Percentiles rank a stretch among this genome's conserved stretches.
phyloP scores from a whole-genome alignment of 306 rosid genomes.

The Cyamopsis tetragonoloba region DNA sequence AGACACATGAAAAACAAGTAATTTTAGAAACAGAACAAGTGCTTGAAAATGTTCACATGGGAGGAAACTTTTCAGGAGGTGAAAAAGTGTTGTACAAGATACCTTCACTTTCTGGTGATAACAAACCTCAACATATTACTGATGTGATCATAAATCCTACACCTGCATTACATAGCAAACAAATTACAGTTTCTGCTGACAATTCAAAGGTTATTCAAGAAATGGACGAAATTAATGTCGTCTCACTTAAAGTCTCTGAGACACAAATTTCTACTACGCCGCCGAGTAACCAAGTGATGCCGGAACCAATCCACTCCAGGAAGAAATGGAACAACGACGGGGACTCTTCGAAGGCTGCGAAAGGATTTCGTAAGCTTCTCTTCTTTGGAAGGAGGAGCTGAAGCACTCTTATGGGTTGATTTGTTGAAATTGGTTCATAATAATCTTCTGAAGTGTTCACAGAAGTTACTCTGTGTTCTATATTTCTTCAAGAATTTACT shows the following conservation, averaged over 20 bases:
- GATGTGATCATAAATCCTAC: conserved; percentile 35
- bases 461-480: conserved; percentile 9
- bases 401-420: conserved; percentile 39
- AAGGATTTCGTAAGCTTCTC: conserved; percentile 88
- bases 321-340: conserved; percentile 94
- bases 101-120: conserved; percentile 42
- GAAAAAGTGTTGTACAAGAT: conserved; percentile 34
- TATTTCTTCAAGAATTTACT: conserved; percentile 14
- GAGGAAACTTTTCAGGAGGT: conserved; percentile 21
- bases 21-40: conserved; percentile 19
- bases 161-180: conserved; percentile 40
- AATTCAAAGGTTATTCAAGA: conserved; percentile 36
- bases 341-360: conserved; percentile 65
- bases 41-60: conserved; percentile 23
- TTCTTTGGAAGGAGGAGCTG: conserved; percentile 75
- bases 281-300: conserved; percentile 35
- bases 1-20: conserved; percentile 31
- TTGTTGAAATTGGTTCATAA: conserved; percentile 17
- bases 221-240: conserved; percentile 27
- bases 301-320: conserved; percentile 57
- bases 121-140: conserved; percentile 35
- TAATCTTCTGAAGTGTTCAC: conserved; percentile 28
- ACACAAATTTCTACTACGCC: conserved; percentile 67
- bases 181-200: conserved; percentile 26
- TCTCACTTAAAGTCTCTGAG: conserved; percentile 43